Percentiles rank a stretch among this genome's conserved stretches.
These are phyloP conservation scores for Stemphylium lycopersici DNA, from an alignment of 2,329 filamentous ascomycete species.

Conservation along the genomic window DNA sequence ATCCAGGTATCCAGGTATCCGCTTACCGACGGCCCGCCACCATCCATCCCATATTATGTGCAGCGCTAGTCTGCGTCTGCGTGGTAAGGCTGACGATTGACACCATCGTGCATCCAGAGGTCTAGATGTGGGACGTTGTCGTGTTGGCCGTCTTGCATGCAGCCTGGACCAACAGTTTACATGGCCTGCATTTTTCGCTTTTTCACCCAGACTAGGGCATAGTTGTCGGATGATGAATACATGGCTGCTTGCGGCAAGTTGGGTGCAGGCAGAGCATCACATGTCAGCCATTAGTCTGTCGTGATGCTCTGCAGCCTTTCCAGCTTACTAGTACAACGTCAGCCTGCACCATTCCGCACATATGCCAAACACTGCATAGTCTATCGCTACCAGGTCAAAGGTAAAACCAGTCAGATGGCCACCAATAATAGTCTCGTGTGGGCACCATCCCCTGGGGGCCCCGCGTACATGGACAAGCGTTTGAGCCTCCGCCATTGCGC, in stretches of 20 bases:
- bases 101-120: background rate
- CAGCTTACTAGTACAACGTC: background rate
- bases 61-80: no score
- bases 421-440: background rate
- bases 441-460: background rate
- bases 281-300: background rate
- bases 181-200: no score
- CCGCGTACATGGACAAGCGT: background rate
- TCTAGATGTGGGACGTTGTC: background rate
- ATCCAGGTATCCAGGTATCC: constrained; percentile 7
- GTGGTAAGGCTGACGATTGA: no score
- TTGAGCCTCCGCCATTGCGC: constrained; percentile 5
- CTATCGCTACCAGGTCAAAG: background rate
- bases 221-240: no score
- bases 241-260: no score
- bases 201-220: no score
- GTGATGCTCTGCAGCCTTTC: background rate
- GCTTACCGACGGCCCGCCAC: constrained; percentile 32
- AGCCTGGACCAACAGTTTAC: constrained; percentile 16
- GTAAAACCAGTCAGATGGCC: background rate
- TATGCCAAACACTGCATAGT: background rate
- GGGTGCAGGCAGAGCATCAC: background rate
- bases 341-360: background rate
- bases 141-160: background rate
- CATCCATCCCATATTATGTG: constrained; percentile 6